Evolutionary conservation across 2,329 filamentous ascomycete species (phyloP), one percentile per base, ranked within the genome.

Genomic region (Cadophora malorum): DNA sequence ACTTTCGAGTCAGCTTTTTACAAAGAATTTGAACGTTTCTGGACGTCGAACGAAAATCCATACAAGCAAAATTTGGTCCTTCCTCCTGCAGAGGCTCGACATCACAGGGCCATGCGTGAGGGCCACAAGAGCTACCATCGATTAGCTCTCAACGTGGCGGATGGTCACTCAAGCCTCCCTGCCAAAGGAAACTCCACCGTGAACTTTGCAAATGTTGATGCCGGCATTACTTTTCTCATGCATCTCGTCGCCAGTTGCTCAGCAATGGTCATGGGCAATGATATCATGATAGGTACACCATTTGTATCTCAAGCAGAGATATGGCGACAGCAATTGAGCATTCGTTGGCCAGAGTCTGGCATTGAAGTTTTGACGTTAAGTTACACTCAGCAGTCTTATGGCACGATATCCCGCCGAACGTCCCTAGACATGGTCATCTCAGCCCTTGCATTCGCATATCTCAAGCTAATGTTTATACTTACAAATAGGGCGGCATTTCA

Each of bases 41-140:
- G 53, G 53, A n/a, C 19, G 10, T 58, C 53, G 16, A 21, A 38
- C 4, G 3, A 10, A 1, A 58, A 58, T 14, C 14, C 14, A 19
- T 55, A 55, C 14, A 14, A 25, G 16, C 33, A 55, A 4, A 33
- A 12, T 1, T n/a, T 55, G 25, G 14, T 55, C 14, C 9, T 3
- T 14, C 52, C 52, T 8, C 25, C 52, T 8, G 28, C 10, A 35
- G 52, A 55, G 14, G 25, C 31, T 8, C 14, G 7, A 12, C 28
- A 55, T 21, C 28, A 55, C 19, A 19, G 3, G 6, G 28, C 28
- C 28, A 28, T 28, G 33, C 52, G 16, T 31, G 16, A 55, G 28
- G 28, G 53, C 7, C 31, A 38, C 14, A 58, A 58, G 53, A 58
- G 38, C 14, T 58, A 38, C 31, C 53, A 58, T 38, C 53, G 53